phyloP scores from a whole-genome alignment of 2,329 filamentous ascomycete genomes.

The Ramularia endophylla region DNA sequence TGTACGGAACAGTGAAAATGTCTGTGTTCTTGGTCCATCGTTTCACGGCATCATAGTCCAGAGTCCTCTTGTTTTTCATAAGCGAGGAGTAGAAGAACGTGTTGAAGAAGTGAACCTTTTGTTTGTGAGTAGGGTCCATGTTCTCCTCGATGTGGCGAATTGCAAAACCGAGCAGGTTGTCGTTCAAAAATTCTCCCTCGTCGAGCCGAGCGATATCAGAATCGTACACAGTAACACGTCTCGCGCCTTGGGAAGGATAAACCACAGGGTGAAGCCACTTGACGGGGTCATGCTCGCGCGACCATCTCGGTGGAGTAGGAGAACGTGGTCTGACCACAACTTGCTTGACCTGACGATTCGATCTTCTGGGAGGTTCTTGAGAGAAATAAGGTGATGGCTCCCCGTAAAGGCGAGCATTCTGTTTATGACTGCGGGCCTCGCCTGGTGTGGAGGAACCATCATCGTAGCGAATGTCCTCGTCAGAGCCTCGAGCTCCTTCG shows the following conservation, averaged over 20 bases:
- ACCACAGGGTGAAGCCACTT: conserved; percentile 46
- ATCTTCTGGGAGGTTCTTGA: conserved; percentile 8
- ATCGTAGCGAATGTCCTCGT: conserved; percentile 13
- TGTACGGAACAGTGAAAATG: conserved; percentile 78
- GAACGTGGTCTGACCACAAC: conserved; percentile 5
- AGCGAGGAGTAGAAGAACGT: conserved; percentile 85
- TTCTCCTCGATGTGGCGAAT: conserved; percentile 47
- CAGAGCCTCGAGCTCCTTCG: neutral
- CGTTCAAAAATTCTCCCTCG: conserved; percentile 82
- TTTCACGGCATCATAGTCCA: conserved; percentile 81
- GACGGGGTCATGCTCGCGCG: conserved; percentile 14
- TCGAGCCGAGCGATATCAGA: conserved; percentile 72
- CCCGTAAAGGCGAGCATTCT: neutral
- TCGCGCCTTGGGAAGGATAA: conserved; percentile 53
- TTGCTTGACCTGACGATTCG: conserved; percentile 15
- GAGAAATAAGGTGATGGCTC: conserved; percentile 5
- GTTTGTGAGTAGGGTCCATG: conserved; percentile 34
- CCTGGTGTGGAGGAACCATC: neutral
- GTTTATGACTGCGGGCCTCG: neutral
- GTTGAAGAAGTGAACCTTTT: conserved; percentile 78
- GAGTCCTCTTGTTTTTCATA: conserved; percentile 46
- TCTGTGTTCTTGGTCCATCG: conserved; percentile 85
- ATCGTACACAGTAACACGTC: conserved; percentile 60
- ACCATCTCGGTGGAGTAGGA: conserved; percentile 20
- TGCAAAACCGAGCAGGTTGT: conserved; percentile 87